Evolutionary conservation across 257 asterid genomes (phyloP).

Genomic region (Cordia subcordata): DNA sequence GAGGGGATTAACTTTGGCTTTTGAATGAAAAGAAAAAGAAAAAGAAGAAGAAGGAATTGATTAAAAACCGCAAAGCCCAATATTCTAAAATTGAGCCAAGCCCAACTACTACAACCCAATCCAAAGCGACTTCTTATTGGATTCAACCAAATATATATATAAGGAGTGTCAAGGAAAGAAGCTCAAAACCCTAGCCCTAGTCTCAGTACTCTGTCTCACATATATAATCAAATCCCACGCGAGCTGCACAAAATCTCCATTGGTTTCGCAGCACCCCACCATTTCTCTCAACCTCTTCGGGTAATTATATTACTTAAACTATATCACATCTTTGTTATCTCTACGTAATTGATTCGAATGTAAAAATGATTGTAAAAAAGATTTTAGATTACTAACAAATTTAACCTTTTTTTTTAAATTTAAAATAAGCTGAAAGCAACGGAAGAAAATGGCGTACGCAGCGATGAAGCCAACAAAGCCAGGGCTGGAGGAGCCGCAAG

Average conservation of each 20-base stretch:
- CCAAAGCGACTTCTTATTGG: no score
- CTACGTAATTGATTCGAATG: no score
- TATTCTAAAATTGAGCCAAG: no score
- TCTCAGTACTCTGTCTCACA: neutral
- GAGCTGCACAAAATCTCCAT: slow-evolving; percentile 11
- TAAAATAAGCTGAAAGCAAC: neutral
- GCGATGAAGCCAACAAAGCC: slow-evolving; percentile 37
- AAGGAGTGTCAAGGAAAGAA: neutral
- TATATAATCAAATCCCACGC: neutral
- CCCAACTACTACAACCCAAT: no score
- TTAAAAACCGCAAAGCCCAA: no score
- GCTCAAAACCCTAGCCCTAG: slow-evolving; percentile 22
- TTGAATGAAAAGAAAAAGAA: no score
- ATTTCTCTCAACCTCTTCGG: slow-evolving; percentile 5
- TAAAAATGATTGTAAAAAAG: no score
- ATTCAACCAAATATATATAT: no score
- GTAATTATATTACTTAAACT: neutral
- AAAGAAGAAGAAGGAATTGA: no score
- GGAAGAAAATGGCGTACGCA: slow-evolving; percentile 26
- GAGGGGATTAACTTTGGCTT: no score
- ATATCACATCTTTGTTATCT: no score
- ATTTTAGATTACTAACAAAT: no score
- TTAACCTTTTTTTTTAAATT: neutral
- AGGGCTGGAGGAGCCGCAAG: slow-evolving; percentile 38
- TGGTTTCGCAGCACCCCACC: neutral